Evolutionary conservation across 306 rosid species (phyloP).

Genomic region (Vicia sativa): DNA sequence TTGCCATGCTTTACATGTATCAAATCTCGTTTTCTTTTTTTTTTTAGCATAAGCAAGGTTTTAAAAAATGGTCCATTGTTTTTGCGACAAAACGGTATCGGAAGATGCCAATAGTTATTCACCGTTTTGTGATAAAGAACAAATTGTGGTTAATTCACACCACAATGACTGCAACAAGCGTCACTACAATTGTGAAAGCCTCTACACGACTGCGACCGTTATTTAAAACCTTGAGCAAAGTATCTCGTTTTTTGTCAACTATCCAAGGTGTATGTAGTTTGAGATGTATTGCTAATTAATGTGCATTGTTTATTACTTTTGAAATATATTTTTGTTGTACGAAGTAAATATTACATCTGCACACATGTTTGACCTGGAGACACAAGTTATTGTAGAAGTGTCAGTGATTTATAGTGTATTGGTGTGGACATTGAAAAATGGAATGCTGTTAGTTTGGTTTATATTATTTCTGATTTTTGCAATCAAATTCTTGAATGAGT

Average conservation of each 20-base stretch:
- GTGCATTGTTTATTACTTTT: too few species aligned
- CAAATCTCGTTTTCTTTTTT: background rate
- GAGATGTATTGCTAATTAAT: background rate
- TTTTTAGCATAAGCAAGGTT: background rate
- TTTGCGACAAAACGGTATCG: too few species aligned
- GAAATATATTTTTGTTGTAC: too few species aligned
- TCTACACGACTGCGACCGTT: too few species aligned
- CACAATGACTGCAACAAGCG: too few species aligned
- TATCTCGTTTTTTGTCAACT: background rate
- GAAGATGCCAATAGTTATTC: too few species aligned
- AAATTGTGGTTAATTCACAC: too few species aligned
- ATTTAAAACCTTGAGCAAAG: background rate
- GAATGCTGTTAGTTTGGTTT: background rate
- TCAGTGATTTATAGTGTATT: background rate
- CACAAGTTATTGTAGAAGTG: background rate
- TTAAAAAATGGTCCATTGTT: too few species aligned
- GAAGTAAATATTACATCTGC: too few species aligned
- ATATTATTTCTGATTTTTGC: background rate
- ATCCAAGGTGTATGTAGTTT: background rate
- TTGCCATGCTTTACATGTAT: slow-evolving; percentile 13
- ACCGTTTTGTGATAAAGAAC: too few species aligned
- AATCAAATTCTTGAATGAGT: slow-evolving; percentile 15
- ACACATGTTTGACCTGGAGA: background rate
- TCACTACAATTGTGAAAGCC: too few species aligned
- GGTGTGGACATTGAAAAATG: slow-evolving; percentile 4